These are phyloP conservation scores for Geosmithia putterillii DNA, from an alignment of 2,329 filamentous ascomycete genomes.

Conservation along the genomic window DNA sequence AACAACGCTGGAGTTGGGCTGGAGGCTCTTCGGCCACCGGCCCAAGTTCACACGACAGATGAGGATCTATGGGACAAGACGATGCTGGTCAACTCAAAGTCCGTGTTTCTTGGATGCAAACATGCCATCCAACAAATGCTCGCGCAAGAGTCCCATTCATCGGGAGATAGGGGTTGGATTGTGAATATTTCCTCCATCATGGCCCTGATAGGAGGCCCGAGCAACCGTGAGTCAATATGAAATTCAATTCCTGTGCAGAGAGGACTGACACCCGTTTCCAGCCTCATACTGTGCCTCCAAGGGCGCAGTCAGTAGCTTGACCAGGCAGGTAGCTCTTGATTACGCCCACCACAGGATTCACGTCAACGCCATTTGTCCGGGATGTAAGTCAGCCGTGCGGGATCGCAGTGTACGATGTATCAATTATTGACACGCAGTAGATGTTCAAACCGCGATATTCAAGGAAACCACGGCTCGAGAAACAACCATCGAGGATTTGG, in stretches of 20 bases:
- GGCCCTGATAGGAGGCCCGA: constrained; percentile 20
- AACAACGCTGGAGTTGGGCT: constrained; percentile 26
- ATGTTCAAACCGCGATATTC: constrained; percentile 13
- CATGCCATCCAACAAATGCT: constrained; percentile 36
- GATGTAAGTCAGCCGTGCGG: constrained; percentile 15
- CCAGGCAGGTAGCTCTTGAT: constrained; percentile 33
- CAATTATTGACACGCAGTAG: constrained; percentile 4
- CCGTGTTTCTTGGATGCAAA: constrained; percentile 28
- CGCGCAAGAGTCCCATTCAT: constrained; percentile 23
- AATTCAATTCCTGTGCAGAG: too few species aligned
- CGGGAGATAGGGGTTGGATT: constrained; percentile 33
- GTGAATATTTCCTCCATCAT: constrained; percentile 33
- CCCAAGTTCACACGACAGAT: constrained; percentile 29
- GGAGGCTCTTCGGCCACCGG: constrained; percentile 17
- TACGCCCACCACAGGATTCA: constrained; percentile 35
- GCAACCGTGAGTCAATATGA: constrained; percentile 10
- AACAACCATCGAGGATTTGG: constrained; percentile 7
- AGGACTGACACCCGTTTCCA: constrained; percentile 4
- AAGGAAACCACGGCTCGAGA: constrained; percentile 9
- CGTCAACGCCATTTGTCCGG: constrained; percentile 40
- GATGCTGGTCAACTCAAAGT: constrained; percentile 22
- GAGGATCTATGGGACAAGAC: constrained; percentile 31
- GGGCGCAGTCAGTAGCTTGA: constrained; percentile 34
- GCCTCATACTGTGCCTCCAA: constrained; percentile 34
- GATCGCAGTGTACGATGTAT: background rate